Base-by-base conservation (phyloP, 352 stramenopile species). In the Phytophthora vignae region DNA sequence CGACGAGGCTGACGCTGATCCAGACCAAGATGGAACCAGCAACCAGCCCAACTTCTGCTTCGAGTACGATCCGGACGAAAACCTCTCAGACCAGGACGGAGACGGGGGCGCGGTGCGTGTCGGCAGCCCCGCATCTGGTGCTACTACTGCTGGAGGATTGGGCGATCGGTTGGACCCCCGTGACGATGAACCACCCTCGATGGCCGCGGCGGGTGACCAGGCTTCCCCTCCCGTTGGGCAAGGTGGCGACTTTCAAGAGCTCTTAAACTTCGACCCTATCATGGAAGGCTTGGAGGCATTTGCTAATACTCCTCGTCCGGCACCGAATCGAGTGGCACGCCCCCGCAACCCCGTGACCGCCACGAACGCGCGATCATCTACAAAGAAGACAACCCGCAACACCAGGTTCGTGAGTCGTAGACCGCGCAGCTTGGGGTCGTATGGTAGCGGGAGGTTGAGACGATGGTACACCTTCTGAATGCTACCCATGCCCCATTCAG, bases 401-500 rank as follows among this genome's bases (percentile, higher is more conserved):
- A 46, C 38, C 38, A 60, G 36, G 38, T 60, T 60, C 29, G 4
- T 21, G n/a, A 33, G 31, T 19, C 55, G 17, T 17, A 19, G 55
- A n/a, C 14, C 55, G 3, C 36, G 29, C 33, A 49, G 15, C 7
- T 15, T 17, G 11, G 15, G 36, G 55, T 50, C 55, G 9, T 36
- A 21, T 21, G 29, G n/a, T 21, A 50, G 12, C 8, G 56, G 56
- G 12, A 58, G 36, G 38, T 46, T 27, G 29, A 44, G 27, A 14
- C 44, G 19, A 52, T 52, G 44, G 19, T 27, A 52, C 19, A 52
- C 17, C 19, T 52, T 52, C 44, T 52, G 8, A 52, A 52, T 25
- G 44, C 15, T 21, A n/a, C n/a, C n/a, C n/a, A n/a, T n/a, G n/a
- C n/a, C n/a, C 44, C 44, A 52, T 52, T 52, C 44, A n/a, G 44